Conservation (phyloP, 1,284 basidiomycete species). For the Papiliotrema terrestris region DNA sequence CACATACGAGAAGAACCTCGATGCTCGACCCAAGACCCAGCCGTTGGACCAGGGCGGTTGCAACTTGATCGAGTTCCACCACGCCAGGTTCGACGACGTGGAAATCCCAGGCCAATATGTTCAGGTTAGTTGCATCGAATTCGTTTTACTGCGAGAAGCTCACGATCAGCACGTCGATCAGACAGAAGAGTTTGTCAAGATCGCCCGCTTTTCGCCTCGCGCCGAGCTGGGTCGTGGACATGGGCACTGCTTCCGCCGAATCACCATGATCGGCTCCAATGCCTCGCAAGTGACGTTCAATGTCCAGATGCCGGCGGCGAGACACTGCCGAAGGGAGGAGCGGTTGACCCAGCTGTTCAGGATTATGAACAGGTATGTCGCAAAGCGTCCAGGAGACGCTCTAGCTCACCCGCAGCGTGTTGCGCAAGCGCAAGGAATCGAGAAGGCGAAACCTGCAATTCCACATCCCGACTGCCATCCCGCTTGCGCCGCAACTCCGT, state of each 20-base stretch:
- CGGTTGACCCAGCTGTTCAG: conserved; percentile 87
- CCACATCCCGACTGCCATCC: conserved; percentile 83
- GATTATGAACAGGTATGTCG: conserved; percentile 79
- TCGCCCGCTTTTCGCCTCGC: conserved; percentile 85
- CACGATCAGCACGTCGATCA: conserved; percentile 79
- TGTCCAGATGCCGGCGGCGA: conserved; percentile 82
- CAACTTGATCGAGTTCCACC: conserved; percentile 96
- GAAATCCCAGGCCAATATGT: conserved; percentile 98
- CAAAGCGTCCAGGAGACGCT: too few relatives aligned
- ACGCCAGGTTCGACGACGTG: conserved; percentile 96
- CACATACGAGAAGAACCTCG: conserved; percentile 80
- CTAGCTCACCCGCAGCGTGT: conserved; percentile 57
- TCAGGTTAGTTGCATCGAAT: conserved; percentile 57
- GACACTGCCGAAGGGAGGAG: conserved; percentile 90
- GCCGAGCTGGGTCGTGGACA: conserved; percentile 82
- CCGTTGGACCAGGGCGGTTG: conserved; percentile 88
- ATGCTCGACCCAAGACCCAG: conserved; percentile 76
- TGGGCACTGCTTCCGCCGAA: conserved; percentile 83
- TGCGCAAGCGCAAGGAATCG: conserved; percentile 85
- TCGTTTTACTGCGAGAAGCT: not conserved
- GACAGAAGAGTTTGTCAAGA: conserved; percentile 86
- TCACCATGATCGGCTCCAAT: conserved; percentile 90
- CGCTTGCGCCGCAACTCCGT: conserved; percentile 78
- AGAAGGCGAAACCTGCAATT: conserved; percentile 88
- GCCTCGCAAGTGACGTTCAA: conserved; percentile 84